Base-by-base conservation (phyloP, 1,139 yeast species). In the Pichia sp. region DNA sequence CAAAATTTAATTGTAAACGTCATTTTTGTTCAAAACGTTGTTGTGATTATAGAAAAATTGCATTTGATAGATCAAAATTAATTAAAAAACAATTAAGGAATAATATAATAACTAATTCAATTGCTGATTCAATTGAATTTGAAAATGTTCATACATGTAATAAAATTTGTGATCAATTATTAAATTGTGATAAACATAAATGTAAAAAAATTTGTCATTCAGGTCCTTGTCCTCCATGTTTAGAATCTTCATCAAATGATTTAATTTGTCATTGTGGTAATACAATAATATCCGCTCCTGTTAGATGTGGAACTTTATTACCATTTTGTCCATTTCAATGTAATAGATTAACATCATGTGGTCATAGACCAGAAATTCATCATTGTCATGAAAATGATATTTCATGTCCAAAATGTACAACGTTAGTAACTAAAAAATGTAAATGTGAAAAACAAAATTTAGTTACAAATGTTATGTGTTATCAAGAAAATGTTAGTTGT, bases 91-190 rank as follows among this genome's bases (percentile, higher is more conserved):
- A 60, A 29, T 51, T 63, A 23, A 49, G 80, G 66, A 60, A 68
- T 63, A 59, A 66, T 63, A 40, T 62, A 62, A 48, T 64, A 62
- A 54, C 56, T 38, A 50, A 49, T 4, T 40, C 51, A 20, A 46
- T 43, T 24, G 48, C 51, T 26, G 64, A 66, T 12, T 80, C 78
- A 47, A 73, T 81, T 62, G 66, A 75, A 9, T 77, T 85, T 31
- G 96, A 89, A 59, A 81, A 90, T 0, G 73, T 70, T 5, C 97
- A 89, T 63, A 73, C 86, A 12, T 89, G 97, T 66, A 73, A 86
- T 6, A 72, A 72, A 47, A 72, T 75, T 1, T 89, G 97, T 64
- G 80, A 80, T 58, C 70, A 79, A 51, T 60, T 75, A 50, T 70
- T 86, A 45, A 63, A 78, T 28, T 89, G 97, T 65, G 94, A 92